These are phyloP conservation scores for Talaromyces sp. DNA, from an alignment of 2,329 filamentous ascomycete genomes.

Conservation along the genomic window DNA sequence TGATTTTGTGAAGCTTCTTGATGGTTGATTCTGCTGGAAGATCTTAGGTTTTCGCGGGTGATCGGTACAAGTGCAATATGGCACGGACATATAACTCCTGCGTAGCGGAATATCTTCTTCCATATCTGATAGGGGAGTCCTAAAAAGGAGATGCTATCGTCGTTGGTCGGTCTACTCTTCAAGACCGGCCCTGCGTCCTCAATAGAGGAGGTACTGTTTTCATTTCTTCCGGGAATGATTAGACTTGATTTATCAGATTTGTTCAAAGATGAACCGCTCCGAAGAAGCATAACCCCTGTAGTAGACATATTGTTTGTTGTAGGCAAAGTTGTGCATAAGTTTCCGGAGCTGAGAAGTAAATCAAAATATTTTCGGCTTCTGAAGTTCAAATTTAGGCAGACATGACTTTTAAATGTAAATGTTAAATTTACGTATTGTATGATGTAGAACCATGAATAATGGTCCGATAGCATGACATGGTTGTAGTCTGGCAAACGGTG, in stretches of 20 bases:
- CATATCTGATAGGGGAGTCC: slow-evolving; percentile 13
- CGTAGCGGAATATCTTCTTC: slow-evolving; percentile 24
- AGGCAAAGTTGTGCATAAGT: background rate
- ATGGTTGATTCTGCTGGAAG: background rate
- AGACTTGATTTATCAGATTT: background rate
- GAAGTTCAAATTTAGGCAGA: background rate
- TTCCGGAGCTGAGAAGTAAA: background rate
- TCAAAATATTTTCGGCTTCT: background rate
- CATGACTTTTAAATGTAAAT: background rate
- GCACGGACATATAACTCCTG: slow-evolving; percentile 24
- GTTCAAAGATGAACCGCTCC: background rate
- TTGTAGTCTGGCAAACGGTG: background rate
- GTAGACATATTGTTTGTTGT: background rate
- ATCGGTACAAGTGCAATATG: slow-evolving; percentile 16
- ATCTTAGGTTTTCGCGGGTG: no score
- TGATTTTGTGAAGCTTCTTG: background rate
- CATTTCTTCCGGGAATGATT: background rate
- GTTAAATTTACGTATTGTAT: background rate
- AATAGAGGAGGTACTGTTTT: background rate
- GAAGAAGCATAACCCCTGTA: background rate
- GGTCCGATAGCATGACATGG: background rate
- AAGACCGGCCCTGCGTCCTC: background rate
- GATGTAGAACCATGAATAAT: background rate
- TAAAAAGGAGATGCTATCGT: background rate
- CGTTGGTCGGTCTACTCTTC: background rate